A percentile compares a stretch with the other conserved stretches of the same genome.
Evolutionary conservation across 352 stramenopile species (phyloP).

Genomic region (Phytophthora agathidicida): DNA sequence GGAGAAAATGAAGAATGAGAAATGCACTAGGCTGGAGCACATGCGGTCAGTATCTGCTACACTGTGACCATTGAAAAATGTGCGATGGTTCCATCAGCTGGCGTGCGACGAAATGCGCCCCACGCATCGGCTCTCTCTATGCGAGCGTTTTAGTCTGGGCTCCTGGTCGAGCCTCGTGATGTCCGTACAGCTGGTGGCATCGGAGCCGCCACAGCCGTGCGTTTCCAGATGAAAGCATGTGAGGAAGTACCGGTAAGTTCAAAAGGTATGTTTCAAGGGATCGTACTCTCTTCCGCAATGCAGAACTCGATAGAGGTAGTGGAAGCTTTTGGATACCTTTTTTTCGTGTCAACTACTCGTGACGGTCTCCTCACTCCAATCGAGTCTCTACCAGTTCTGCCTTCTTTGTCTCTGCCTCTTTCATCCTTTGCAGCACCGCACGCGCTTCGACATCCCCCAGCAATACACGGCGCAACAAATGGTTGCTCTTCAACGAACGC

Average conservation of each 20-base stretch:
- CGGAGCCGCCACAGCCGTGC: background rate
- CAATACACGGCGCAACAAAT: constrained; percentile 33
- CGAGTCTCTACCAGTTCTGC: constrained; percentile 22
- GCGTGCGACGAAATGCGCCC: constrained; percentile 7
- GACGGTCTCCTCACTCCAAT: constrained; percentile 7
- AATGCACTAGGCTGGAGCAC: no score
- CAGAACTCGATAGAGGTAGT: no score
- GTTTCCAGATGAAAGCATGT: constrained; percentile 15
- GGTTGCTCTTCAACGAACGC: constrained; percentile 33
- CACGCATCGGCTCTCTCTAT: constrained; percentile 21
- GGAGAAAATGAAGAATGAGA: constrained; percentile 18
- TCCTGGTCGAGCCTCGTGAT: constrained; percentile 1
- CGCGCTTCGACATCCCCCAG: constrained; percentile 30
- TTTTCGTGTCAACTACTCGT: constrained; percentile 2
- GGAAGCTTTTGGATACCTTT: no score
- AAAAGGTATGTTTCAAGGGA: no score
- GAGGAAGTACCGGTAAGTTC: no score
- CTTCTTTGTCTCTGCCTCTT: constrained; percentile 18
- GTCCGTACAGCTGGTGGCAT: background rate
- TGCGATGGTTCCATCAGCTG: constrained; percentile 16
- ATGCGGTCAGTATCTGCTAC: constrained; percentile 5
- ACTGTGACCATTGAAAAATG: constrained; percentile 12
- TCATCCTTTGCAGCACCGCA: constrained; percentile 13
- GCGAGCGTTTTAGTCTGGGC: constrained; percentile 3
- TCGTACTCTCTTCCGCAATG: constrained; percentile 27